A percentile compares a stretch with the other conserved stretches of the same genome.
phyloP scores from a whole-genome alignment of 495 filamentous ascomycete genomes.

The Penicillium fimorum region DNA sequence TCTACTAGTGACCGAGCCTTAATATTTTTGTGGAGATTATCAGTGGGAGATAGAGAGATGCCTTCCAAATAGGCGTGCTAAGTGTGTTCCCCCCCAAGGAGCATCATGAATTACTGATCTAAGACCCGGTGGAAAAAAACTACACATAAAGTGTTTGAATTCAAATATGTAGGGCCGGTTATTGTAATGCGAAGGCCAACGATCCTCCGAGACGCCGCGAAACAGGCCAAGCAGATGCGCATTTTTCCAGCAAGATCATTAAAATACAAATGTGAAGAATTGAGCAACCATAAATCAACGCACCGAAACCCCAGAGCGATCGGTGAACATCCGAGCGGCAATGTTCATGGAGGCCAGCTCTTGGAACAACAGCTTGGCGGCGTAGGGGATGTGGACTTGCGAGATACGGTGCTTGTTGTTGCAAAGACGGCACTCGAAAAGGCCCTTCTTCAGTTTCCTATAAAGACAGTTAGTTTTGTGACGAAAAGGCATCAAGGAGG shows the following conservation, averaged over 20 bases:
- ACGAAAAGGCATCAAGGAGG: slow-evolving; percentile 4
- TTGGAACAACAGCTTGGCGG: slow-evolving; percentile 97
- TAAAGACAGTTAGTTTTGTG: slow-evolving; percentile 24
- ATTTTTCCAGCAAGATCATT: slow-evolving; percentile 32
- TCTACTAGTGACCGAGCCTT: neutral
- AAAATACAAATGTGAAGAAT: slow-evolving; percentile 25
- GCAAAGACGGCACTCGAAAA: slow-evolving; percentile 94
- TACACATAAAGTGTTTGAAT: slow-evolving; percentile 12
- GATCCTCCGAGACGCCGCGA: slow-evolving; percentile 29
- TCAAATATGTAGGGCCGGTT: slow-evolving; percentile 30
- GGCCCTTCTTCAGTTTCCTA: slow-evolving; percentile 91
- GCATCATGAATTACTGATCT: neutral
- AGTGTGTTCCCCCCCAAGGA: neutral
- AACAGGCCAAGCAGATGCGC: slow-evolving; percentile 22
- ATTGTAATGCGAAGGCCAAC: slow-evolving; percentile 22
- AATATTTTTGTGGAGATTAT: too few species aligned
- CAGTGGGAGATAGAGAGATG: too few species aligned
- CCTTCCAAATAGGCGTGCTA: neutral
- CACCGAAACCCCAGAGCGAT: slow-evolving; percentile 52
- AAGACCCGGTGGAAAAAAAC: neutral
- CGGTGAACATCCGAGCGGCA: slow-evolving; percentile 92
- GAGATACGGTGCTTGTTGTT: slow-evolving; percentile 98
- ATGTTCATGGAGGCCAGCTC: slow-evolving; percentile 98
- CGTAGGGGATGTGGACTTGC: slow-evolving; percentile 95
- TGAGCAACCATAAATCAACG: slow-evolving; percentile 29